Conservation (phyloP, 441 rosid species). For the Cnidoscolus chayamansa region DNA sequence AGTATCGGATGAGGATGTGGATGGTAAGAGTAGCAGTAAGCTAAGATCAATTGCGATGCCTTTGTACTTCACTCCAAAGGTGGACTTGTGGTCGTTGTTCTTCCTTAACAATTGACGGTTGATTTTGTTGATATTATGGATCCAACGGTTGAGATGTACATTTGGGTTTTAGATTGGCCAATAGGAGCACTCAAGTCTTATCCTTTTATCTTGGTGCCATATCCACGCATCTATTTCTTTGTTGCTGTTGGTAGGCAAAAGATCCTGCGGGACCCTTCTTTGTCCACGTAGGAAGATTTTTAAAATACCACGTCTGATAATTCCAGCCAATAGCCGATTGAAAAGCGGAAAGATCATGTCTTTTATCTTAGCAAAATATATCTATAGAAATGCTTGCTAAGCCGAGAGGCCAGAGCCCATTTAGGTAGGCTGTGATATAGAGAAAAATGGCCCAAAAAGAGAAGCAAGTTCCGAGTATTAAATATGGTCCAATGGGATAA, state of each 20-base stretch:
- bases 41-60: constrained; percentile 7
- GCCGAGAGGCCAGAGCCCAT: background rate
- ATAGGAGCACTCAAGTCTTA: constrained; percentile 35
- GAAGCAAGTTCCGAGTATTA: too few relatives aligned
- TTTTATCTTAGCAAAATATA: background rate
- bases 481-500: too few relatives aligned
- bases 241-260: constrained; percentile 35
- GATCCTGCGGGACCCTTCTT: constrained; percentile 33
- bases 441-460: too few relatives aligned
- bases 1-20: background rate
- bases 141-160: constrained; percentile 34
- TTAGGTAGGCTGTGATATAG: too few relatives aligned
- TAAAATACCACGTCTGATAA: background rate
- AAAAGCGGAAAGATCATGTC: background rate
- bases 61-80: constrained; percentile 28
- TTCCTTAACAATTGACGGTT: constrained; percentile 29
- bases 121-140: constrained; percentile 23
- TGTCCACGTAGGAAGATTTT: constrained; percentile 27
- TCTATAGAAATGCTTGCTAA: background rate
- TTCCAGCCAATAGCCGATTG: background rate
- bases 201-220: constrained; percentile 39
- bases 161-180: constrained; percentile 29
- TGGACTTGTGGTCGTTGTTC: constrained; percentile 39
- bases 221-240: constrained; percentile 40
- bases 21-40: constrained; percentile 1